Conservation (phyloP, 2,329 filamentous ascomycete species). For the Orbilia quercus region DNA sequence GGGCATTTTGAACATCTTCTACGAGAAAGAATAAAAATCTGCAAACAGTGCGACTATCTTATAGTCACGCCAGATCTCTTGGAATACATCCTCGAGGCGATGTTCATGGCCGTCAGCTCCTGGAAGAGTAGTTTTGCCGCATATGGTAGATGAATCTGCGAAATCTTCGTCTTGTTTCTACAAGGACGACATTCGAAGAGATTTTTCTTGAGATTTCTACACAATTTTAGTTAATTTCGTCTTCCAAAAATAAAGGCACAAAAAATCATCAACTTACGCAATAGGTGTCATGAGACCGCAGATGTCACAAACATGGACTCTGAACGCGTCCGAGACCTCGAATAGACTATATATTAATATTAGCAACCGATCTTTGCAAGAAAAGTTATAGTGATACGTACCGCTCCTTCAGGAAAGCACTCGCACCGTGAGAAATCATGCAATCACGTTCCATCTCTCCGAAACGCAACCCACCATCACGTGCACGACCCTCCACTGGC, state of each 20-base stretch:
- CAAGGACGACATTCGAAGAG: slow-evolving; percentile 96
- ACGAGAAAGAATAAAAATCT: not conserved
- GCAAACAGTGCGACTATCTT: slow-evolving; percentile 66
- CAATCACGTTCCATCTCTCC: slow-evolving; percentile 99
- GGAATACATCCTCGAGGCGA: slow-evolving; percentile 96
- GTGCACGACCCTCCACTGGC: slow-evolving; percentile 95
- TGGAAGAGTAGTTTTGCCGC: slow-evolving; percentile 98
- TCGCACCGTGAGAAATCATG: slow-evolving; percentile 99
- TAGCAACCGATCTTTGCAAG: not conserved
- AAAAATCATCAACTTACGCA: slow-evolving; percentile 78
- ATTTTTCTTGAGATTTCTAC: slow-evolving; percentile 89
- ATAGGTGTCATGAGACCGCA: slow-evolving; percentile 99
- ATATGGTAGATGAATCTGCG: slow-evolving; percentile 96
- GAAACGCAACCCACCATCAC: slow-evolving; percentile 98
- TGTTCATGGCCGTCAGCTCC: slow-evolving; percentile 97
- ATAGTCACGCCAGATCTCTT: slow-evolving; percentile 80
- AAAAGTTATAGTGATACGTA: slow-evolving; percentile 18
- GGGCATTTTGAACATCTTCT: not conserved
- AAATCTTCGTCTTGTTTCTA: slow-evolving; percentile 99
- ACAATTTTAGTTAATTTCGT: no score
- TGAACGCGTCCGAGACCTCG: slow-evolving; percentile 96
- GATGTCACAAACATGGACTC: slow-evolving; percentile 98
- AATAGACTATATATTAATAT: slow-evolving; percentile 72
- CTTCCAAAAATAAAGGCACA: no score
- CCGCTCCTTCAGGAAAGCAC: slow-evolving; percentile 92